phyloP scores from a whole-genome alignment of 2,329 filamentous ascomycete species.

The Fusarium sp. region DNA sequence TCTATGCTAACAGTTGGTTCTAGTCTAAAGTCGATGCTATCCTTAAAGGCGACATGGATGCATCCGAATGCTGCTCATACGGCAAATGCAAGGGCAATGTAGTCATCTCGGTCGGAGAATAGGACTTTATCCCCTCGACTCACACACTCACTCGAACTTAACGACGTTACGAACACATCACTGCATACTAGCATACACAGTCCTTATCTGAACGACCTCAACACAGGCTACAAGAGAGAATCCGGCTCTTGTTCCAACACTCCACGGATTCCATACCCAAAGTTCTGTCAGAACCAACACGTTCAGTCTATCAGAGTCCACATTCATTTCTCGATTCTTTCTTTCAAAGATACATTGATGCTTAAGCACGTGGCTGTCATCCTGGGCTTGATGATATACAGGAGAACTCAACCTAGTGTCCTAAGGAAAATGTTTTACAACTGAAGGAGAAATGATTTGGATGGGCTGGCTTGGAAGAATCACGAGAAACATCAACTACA shows the following conservation, averaged over 20 bases:
- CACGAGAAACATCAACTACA: neutral
- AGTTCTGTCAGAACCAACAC: neutral
- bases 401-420: neutral
- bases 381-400: neutral
- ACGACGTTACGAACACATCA: constrained; percentile 35
- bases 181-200: neutral
- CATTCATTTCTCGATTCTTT: neutral
- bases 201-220: neutral
- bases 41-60: constrained; percentile 55
- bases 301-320: neutral
- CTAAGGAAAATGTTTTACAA: neutral
- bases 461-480: neutral
- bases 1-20: constrained; percentile 1
- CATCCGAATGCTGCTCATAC: constrained; percentile 63
- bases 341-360: neutral
- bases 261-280: neutral
- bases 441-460: neutral
- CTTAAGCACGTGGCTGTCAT: neutral
- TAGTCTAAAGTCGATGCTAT: constrained; percentile 53
- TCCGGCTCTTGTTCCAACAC: neutral
- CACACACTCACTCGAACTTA: constrained; percentile 1
- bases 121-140: constrained; percentile 2
- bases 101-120: constrained; percentile 54
- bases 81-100: constrained; percentile 60
- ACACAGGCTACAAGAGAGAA: neutral